Evolutionary conservation across 345 rosid species (phyloP).

Genomic region (Murraya paniculata): DNA sequence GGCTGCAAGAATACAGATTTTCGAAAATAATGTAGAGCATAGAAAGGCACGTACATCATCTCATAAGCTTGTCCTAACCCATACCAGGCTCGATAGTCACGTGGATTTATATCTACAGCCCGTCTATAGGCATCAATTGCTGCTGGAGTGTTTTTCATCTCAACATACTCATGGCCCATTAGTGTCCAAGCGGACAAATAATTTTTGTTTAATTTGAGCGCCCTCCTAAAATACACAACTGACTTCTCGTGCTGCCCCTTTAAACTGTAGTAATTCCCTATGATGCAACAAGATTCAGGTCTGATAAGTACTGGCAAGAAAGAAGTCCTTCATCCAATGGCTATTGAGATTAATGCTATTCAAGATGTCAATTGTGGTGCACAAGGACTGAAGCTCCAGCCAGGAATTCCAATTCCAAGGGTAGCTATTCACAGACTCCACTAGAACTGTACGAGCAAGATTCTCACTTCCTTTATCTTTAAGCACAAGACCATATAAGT

Average conservation of each 20-base stretch:
- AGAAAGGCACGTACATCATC: conserved; percentile 93
- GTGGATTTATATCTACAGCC: conserved; percentile 87
- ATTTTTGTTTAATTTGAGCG: conserved; percentile 83
- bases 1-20: conserved; percentile 92
- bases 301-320: conserved; percentile 81
- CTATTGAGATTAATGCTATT: conserved; percentile 65
- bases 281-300: conserved; percentile 96
- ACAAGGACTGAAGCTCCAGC: conserved; percentile 83
- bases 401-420: conserved; percentile 99
- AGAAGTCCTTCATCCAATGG: conserved; percentile 99
- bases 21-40: conserved; percentile 88
- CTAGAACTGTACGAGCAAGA: conserved; percentile 67
- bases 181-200: conserved; percentile 96
- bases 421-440: conserved; percentile 88
- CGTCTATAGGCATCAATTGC: conserved; percentile 94
- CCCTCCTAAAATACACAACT: conserved; percentile 89
- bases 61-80: conserved; percentile 96
- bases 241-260: conserved; percentile 96
- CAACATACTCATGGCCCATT: conserved; percentile 96
- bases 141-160: conserved; percentile 96
- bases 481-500: conserved; percentile 82
- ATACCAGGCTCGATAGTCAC: conserved; percentile 96
- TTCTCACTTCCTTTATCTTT: conserved; percentile 82
- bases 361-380: conserved; percentile 66
- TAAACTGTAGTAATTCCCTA: conserved; percentile 95